Percentiles rank a stretch among this genome's conserved stretches.
Conservation (phyloP, 768 basidiomycete species). For the Leccinum longicurvipes region DNA sequence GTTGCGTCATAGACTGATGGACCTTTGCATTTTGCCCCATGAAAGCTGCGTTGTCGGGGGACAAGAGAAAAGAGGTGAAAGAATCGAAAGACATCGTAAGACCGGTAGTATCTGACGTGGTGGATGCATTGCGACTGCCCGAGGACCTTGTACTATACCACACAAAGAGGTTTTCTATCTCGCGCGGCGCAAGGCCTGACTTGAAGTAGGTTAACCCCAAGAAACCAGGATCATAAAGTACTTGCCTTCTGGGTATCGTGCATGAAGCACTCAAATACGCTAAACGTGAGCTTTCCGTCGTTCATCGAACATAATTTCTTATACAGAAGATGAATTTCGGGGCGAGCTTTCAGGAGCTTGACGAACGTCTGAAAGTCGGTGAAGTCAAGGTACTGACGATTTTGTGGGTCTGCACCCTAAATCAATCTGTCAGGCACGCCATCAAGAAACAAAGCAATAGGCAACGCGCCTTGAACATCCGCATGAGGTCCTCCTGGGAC, state of each 20-base stretch:
- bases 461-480: conserved; percentile 53
- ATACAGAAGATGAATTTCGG: conserved; percentile 74
- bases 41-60: conserved; percentile 68
- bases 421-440: neutral
- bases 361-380: conserved; percentile 79
- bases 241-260: conserved; percentile 47
- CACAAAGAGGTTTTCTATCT: conserved; percentile 36
- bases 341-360: conserved; percentile 76
- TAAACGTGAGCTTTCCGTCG: conserved; percentile 36
- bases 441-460: neutral
- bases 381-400: conserved; percentile 67
- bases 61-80: conserved; percentile 79
- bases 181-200: conserved; percentile 34
- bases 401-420: conserved; percentile 61
- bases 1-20: conserved; percentile 84
- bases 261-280: conserved; percentile 50
- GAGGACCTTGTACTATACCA: conserved; percentile 29
- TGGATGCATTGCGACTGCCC: neutral
- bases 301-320: conserved; percentile 33
- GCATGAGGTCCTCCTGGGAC: conserved; percentile 47
- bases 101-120: conserved; percentile 1
- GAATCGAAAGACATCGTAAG: conserved; percentile 49
- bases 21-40: conserved; percentile 49
- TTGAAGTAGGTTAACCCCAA: conserved; percentile 20
- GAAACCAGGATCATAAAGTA: neutral